Conservation (phyloP, 176 grass and related monocot genomes). For the Zoysia japonica region DNA sequence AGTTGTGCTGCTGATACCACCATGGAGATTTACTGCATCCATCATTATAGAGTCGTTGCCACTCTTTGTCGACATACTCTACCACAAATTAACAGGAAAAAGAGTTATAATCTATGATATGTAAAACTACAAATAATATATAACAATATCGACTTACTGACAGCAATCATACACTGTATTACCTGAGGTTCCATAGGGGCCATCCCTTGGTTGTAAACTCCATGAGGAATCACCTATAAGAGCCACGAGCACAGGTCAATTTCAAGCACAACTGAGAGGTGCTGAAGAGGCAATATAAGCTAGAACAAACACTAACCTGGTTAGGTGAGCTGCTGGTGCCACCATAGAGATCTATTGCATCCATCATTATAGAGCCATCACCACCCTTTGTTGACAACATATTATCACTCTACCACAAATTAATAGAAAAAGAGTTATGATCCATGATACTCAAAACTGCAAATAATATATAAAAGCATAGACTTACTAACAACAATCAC, state of each 20-base stretch:
- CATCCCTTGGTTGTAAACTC: slow-evolving; percentile 82
- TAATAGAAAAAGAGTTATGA: no score
- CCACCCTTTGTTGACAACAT: no score
- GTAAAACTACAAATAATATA: background rate
- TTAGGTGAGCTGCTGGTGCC: no score
- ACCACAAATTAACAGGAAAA: slow-evolving; percentile 18
- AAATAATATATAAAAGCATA: no score
- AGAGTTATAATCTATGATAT: background rate
- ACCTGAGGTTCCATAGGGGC: slow-evolving; percentile 96
- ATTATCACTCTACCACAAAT: no score
- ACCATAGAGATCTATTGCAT: no score
- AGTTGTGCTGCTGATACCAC: slow-evolving; percentile 56
- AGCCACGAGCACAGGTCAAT: slow-evolving; percentile 28
- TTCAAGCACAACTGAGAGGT: slow-evolving; percentile 19
- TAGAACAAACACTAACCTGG: no score
- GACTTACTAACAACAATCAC: no score
- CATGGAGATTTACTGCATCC: slow-evolving; percentile 53
- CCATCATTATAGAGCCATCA: no score
- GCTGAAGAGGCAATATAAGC: background rate
- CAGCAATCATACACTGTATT: background rate
- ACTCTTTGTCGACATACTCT: slow-evolving; percentile 83
- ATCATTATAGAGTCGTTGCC: slow-evolving; percentile 63
- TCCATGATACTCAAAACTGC: no score
- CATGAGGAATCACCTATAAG: slow-evolving; percentile 71
- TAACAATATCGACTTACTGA: background rate